Base-by-base conservation (phyloP, 768 basidiomycete species). In the Mycena olivaceomarginata region DNA sequence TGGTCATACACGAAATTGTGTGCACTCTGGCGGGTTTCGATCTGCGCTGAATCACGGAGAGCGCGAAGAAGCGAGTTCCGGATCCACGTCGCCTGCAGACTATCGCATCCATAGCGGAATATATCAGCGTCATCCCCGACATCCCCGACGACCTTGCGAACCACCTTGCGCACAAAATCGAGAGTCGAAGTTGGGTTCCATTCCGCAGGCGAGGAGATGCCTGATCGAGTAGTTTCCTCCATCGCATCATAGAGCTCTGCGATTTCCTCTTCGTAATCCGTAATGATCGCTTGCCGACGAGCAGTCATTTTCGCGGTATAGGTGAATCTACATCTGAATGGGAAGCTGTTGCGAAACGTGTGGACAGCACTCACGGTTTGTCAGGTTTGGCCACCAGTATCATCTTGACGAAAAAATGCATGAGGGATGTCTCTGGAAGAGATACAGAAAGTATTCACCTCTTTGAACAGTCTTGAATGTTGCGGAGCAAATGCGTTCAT, bases 381-480 rank as follows among this genome's bases (percentile, higher is more conserved):
- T 74, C 60, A 1, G 84, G 82, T 1, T 77, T 81, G 12, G 85
- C 79, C 31, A 87, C 82, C 18, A 87, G 39, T 51, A 89, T 86
- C 88, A 88, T 89, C 87, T 88, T 25, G 39, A 48, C 15, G 10
- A 57, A 11, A n/a, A 16, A n/a, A 11, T n/a, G n/a, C 40, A 13
- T 37, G 57, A 66, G 11, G 1, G 62, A 25, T 59, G n/a, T 15
- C 15, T 57, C 25, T 18, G 4, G 5, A 43, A 46, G 18, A 45
- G 2, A 20, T 37, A 37, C 2, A 22, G 1, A 53, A 5, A 57
- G 56, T n/a, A 25, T 74, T 48, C 13, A 84, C 87, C 84, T 87
- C 88, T 77, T 87, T 88, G 82, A 88, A 88, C 7, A 89, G 68
- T 22, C 86, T 80, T 0, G 87, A 88, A 68, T 88, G 87, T 64